These are phyloP conservation scores for Capsicum pubescens DNA, from an alignment of 257 asterid genomes.

Conservation along the genomic window DNA sequence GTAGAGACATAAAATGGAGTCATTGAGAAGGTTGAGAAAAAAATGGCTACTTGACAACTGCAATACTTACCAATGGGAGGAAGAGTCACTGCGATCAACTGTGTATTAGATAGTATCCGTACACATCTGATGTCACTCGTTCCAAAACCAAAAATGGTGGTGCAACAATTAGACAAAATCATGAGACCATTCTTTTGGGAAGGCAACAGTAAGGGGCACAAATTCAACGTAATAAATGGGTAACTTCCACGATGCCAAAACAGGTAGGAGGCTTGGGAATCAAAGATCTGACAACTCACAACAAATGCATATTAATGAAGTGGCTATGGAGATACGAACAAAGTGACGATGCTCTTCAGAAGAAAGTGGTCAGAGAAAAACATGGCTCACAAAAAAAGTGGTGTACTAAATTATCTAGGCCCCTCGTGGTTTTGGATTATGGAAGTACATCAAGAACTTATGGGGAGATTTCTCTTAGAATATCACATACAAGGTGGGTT, in stretches of 20 bases:
- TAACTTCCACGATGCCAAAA: neutral
- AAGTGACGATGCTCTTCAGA: neutral
- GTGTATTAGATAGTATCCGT: neutral
- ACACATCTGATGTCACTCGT: neutral
- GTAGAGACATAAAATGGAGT: neutral
- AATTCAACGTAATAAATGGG: neutral
- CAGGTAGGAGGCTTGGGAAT: neutral
- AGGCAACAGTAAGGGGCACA: neutral
- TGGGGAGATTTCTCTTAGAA: neutral
- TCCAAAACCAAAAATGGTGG: neutral
- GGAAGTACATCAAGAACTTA: neutral
- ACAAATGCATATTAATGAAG: neutral
- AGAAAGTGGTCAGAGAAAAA: neutral
- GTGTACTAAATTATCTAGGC: neutral
- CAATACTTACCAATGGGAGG: neutral
- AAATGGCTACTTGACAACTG: neutral
- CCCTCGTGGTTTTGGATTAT: neutral
- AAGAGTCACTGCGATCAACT: neutral
- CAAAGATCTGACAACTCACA: neutral
- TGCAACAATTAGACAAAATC: neutral
- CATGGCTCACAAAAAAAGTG: neutral
- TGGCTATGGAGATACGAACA: slow-evolving; percentile 5
- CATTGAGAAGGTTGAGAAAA: neutral
- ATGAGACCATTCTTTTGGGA: neutral
- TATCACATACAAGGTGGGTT: neutral